These are phyloP conservation scores for Ustilago shanxiensis DNA, from an alignment of 1,284 basidiomycete species.

Conservation along the genomic window DNA sequence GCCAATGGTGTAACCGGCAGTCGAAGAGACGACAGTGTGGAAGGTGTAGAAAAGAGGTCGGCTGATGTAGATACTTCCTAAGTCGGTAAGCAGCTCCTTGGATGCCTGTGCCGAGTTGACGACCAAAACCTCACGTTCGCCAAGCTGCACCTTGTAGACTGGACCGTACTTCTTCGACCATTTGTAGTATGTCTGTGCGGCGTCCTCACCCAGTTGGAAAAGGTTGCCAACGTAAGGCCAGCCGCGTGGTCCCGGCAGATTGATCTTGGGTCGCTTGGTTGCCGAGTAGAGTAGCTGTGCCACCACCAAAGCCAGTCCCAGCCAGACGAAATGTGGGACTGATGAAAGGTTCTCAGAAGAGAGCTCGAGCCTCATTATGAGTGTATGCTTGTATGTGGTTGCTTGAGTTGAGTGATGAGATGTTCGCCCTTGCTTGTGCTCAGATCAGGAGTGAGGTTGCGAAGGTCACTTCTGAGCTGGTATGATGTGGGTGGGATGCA, in stretches of 20 bases:
- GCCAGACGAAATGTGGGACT: slow-evolving; percentile 19
- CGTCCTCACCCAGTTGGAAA: slow-evolving; percentile 47
- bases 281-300: slow-evolving; percentile 21
- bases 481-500: too few relatives aligned
- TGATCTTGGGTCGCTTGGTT: slow-evolving; percentile 30
- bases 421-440: background rate
- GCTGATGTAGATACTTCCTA: slow-evolving; percentile 50
- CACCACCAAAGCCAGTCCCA: slow-evolving; percentile 15
- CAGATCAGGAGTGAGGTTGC: background rate
- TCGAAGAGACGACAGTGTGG: slow-evolving; percentile 50
- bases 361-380: slow-evolving; percentile 22
- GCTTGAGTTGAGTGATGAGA: background rate
- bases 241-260: slow-evolving; percentile 34
- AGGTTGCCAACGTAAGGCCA: slow-evolving; percentile 50
- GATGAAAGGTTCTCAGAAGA: slow-evolving; percentile 15
- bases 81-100: slow-evolving; percentile 49
- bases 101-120: slow-evolving; percentile 45
- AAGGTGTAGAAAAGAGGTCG: slow-evolving; percentile 50
- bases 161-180: slow-evolving; percentile 44
- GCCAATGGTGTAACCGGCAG: slow-evolving; percentile 50
- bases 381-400: background rate
- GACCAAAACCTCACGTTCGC: slow-evolving; percentile 46
- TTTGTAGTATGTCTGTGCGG: slow-evolving; percentile 41
- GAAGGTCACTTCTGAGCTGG: too few relatives aligned
- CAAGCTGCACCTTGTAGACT: slow-evolving; percentile 47